Evolutionary conservation across 106 monocot species (phyloP).

Genomic region (Dioscorea zingiberensis): DNA sequence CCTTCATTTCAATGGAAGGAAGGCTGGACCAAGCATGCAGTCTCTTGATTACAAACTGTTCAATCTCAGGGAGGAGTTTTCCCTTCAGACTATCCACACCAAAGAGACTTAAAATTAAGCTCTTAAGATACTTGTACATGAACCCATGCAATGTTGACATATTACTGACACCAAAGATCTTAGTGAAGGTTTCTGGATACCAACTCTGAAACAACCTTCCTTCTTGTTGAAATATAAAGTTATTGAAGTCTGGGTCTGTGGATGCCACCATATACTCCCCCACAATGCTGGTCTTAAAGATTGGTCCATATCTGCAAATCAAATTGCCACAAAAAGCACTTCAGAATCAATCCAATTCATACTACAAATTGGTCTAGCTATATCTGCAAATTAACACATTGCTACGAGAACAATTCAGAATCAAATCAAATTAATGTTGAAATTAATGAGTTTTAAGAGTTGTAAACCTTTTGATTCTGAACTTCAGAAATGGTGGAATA

Average conservation of each 20-base stretch:
- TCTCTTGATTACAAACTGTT: background rate
- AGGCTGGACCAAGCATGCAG: background rate
- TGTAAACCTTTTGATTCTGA: conserved; percentile 3
- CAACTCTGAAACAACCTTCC: background rate
- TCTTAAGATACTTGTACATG: conserved; percentile 5
- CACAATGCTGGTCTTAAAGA: background rate
- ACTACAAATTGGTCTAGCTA: background rate
- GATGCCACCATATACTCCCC: background rate
- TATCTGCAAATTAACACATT: too few relatives aligned
- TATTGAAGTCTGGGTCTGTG: background rate
- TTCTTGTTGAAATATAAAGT: conserved; percentile 1
- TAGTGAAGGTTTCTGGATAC: background rate
- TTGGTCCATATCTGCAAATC: conserved; percentile 1
- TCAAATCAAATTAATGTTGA: too few relatives aligned
- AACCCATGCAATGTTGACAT: background rate
- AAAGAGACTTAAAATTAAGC: background rate
- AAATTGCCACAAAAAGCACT: background rate
- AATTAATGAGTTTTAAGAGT: too few relatives aligned
- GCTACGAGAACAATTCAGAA: too few relatives aligned
- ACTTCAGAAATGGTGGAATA: background rate
- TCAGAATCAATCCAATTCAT: background rate
- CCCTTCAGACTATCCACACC: background rate
- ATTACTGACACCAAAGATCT: background rate
- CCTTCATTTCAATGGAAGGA: background rate
- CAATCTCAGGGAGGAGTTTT: background rate